phyloP scores from a whole-genome alignment of 306 rosid genomes.

The Cyclanthera cordifolia region DNA sequence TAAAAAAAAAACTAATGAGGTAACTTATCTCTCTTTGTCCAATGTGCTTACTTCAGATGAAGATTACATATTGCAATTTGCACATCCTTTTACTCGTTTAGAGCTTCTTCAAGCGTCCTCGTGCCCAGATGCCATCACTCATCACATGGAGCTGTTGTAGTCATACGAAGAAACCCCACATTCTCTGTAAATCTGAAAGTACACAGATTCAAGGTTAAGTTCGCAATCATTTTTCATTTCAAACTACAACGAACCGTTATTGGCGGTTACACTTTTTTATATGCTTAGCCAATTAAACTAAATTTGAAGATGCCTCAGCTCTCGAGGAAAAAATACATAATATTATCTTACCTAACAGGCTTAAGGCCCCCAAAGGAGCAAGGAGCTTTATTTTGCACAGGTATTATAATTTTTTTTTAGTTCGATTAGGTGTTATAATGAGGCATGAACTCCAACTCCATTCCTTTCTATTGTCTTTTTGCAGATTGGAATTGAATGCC shows the following conservation, averaged over 20 bases:
- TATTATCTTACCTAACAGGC: background rate
- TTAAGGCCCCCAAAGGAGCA: background rate
- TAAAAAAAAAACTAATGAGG: too few relatives aligned
- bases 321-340: background rate
- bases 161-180: background rate
- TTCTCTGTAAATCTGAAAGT: conserved; percentile 6
- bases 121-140: conserved; percentile 59
- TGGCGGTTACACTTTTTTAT: background rate
- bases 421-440: background rate
- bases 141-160: conserved; percentile 57
- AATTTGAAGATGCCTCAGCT: background rate
- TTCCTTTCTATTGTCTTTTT: too few relatives aligned
- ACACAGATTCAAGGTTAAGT: background rate
- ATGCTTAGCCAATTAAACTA: background rate
- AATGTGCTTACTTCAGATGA: conserved; percentile 39
- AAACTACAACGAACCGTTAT: background rate
- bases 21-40: background rate
- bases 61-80: conserved; percentile 80
- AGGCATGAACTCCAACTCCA: background rate
- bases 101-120: conserved; percentile 81
- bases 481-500: too few relatives aligned
- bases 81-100: conserved; percentile 63
- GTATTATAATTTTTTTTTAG: background rate
- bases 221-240: background rate
- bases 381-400: conserved; percentile 4